Evolutionary conservation across 2,329 filamentous ascomycete species (phyloP).

Genomic region (Hirsutella minnesotensis): DNA sequence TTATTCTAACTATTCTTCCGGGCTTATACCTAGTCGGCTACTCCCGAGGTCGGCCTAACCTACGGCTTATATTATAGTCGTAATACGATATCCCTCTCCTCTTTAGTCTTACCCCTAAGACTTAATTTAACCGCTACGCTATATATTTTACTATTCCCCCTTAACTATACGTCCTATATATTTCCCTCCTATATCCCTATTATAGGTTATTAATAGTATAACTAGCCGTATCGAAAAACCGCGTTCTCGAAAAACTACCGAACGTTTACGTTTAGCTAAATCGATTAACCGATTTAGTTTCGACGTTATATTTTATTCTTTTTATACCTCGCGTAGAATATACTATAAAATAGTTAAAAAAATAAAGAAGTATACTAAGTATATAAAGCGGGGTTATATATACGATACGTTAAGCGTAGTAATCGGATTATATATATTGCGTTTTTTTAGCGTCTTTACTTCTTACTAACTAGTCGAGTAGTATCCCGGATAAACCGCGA

Average conservation of each 20-base stretch:
- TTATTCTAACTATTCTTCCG: neutral
- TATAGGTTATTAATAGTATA: neutral
- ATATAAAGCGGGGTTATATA: neutral
- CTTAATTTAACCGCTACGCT: too few species aligned
- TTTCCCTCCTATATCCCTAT: neutral
- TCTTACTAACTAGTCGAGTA: neutral
- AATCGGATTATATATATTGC: neutral
- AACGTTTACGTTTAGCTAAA: neutral
- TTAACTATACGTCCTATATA: neutral
- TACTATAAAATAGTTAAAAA: neutral
- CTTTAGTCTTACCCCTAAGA: neutral
- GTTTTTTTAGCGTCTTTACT: neutral
- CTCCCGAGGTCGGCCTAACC: too few species aligned
- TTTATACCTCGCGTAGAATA: neutral
- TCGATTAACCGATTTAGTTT: neutral
- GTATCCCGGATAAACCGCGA: neutral
- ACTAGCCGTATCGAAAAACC: neutral
- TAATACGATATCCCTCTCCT: neutral
- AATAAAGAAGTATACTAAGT: neutral
- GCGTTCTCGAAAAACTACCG: neutral
- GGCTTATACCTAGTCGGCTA: neutral
- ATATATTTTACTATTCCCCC: neutral
- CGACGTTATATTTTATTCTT: neutral
- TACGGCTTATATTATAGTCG: neutral
- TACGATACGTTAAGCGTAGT: neutral